phyloP scores from a whole-genome alignment of 176 grass and related monocot genomes.

The Avena atlantica region DNA sequence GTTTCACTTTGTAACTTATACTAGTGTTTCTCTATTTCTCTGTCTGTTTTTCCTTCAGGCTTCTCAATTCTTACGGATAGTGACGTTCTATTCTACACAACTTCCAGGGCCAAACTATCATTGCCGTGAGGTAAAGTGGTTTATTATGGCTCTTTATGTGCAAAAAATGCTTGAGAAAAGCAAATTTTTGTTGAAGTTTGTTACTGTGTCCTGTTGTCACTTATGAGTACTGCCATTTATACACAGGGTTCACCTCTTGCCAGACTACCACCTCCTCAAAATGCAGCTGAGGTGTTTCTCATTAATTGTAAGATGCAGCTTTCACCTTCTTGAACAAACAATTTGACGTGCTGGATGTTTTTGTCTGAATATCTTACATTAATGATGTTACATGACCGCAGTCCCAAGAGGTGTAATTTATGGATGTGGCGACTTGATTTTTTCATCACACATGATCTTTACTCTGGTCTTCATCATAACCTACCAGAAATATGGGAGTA shows the following conservation, averaged over 20 bases:
- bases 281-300: constrained; percentile 67
- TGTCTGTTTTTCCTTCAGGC: constrained; percentile 50
- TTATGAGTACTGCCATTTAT: constrained; percentile 7
- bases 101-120: constrained; percentile 97
- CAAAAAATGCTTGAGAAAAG: neutral
- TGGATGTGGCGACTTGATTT: constrained; percentile 93
- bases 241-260: constrained; percentile 77
- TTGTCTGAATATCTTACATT: constrained; percentile 11
- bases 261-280: constrained; percentile 72
- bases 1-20: constrained; percentile 4
- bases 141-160: neutral
- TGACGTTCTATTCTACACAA: constrained; percentile 90
- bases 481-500: constrained; percentile 86
- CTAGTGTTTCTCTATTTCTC: neutral
- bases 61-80: constrained; percentile 82
- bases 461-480: constrained; percentile 77
- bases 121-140: constrained; percentile 66
- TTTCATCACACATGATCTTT: constrained; percentile 98
- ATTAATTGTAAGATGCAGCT: constrained; percentile 64
- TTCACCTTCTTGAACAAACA: constrained; percentile 3
- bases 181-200: neutral
- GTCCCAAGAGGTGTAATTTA: constrained; percentile 83
- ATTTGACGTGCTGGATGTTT: neutral
- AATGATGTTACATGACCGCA: constrained; percentile 37
- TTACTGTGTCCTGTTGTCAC: neutral